Percentiles rank a stretch among this genome's conserved stretches.
Evolutionary conservation across 192 early-diverging fungal genomes (phyloP).

Genomic region (Gonapodya sp.): DNA sequence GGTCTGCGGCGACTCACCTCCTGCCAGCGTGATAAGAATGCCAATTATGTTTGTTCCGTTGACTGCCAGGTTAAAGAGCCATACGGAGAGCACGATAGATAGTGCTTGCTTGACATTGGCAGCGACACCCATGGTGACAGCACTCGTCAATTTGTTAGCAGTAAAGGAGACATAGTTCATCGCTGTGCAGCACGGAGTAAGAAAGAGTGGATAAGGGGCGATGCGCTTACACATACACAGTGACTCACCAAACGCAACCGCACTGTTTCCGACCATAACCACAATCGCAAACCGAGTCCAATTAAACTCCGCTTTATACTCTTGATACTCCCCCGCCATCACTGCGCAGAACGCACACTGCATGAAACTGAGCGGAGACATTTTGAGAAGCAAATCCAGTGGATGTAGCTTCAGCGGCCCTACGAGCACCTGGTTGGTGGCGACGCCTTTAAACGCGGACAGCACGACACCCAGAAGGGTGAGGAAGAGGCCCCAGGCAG

Average conservation of each 20-base stretch:
- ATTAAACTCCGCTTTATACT: background rate
- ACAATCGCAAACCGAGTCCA: constrained; percentile 19
- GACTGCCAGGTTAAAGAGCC: constrained; percentile 46
- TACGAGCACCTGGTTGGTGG: constrained; percentile 70
- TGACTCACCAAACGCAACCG: constrained; percentile 61
- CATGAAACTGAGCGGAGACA: constrained; percentile 64
- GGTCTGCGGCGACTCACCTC: constrained; percentile 23
- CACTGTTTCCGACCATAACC: constrained; percentile 64
- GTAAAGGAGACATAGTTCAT: constrained; percentile 78
- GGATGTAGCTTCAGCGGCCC: constrained; percentile 72
- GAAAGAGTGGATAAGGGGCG: background rate
- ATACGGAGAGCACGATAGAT: constrained; percentile 50
- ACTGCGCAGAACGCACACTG: constrained; percentile 60
- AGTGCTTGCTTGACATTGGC: constrained; percentile 69
- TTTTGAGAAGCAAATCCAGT: constrained; percentile 66
- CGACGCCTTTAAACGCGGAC: constrained; percentile 70
- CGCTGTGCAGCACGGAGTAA: background rate
- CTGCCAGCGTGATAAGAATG: constrained; percentile 46
- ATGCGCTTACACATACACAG: background rate
- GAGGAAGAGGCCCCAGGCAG: constrained; percentile 44
- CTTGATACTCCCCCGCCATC: constrained; percentile 52
- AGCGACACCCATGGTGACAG: constrained; percentile 71
- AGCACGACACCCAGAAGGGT: constrained; percentile 71
- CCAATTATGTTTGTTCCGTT: constrained; percentile 45
- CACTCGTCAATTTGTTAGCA: constrained; percentile 76